Evolutionary conservation across 129 eudicot species (phyloP), one percentile per base, ranked within the genome.

Genomic region (Cynara cardunculus): DNA sequence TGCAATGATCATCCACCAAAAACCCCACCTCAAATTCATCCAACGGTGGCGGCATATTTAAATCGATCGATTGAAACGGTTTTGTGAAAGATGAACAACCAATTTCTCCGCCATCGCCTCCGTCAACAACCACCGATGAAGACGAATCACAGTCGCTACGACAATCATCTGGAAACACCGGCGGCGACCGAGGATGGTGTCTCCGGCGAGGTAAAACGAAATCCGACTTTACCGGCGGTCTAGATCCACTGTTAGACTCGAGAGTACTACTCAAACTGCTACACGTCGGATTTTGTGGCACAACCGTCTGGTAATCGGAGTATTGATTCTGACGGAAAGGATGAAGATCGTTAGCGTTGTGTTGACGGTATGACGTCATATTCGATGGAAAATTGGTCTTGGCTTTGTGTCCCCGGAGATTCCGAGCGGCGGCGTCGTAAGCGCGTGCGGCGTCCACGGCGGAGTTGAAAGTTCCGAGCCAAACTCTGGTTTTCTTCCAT

Each of bases 121-220:
- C 80, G 32, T 89, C 94, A 68, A 88, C 98, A 10, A 93, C 86
- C 22, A 91, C 98, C 3, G 97, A 91, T 0, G 94, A 88, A 3
- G 98, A 94, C 13, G 98, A 94, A 76, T 94, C 98, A 59, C 98
- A 94, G 76, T 94, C 93, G 76, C 98, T 94, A 7, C 75, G 92
- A 21, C 94, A 93, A 73, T 91, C 97, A 25, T 88, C 95, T 3
- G 89, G 85, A 7, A 71, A 61, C 14, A 87, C 73, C 69, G 94
- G 88, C 37, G 89, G 93, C 34, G 90, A 71, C 69, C 89, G 79
- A 2, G 94, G 94, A 34, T 73, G 80, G 32, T 70, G 78, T 24
- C 85, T 44, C 84, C 97, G 82, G 7, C 65, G 24, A 78, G 83
- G 71, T 22, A 75, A 44, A 46, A 49, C 70, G 22, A 65, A 25